Percentiles rank a stretch among this genome's conserved stretches.
phyloP scores from a whole-genome alignment of 225 moss, liverwort and hornwort genomes.

The Straminergon stramineum region DNA sequence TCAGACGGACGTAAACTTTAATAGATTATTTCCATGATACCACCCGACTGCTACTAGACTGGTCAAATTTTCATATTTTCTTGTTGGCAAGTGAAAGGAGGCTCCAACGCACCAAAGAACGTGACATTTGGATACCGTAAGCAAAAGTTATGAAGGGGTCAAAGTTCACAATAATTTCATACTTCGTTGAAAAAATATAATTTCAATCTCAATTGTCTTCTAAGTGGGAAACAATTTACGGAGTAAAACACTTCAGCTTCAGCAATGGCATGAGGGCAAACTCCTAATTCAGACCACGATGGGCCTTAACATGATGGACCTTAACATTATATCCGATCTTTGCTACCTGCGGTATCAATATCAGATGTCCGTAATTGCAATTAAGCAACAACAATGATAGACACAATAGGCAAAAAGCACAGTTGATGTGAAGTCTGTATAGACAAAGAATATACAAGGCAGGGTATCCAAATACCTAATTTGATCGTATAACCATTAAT shows the following conservation, averaged over 20 bases:
- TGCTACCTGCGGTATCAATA: not conserved
- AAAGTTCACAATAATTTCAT: not conserved
- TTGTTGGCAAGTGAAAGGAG: not conserved
- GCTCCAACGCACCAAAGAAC: not conserved
- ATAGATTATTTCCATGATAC: not conserved
- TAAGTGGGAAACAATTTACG: too few relatives aligned
- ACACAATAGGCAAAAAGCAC: not conserved
- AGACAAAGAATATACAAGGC: conserved; percentile 3
- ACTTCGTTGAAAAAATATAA: not conserved
- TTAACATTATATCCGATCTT: not conserved
- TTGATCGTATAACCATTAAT: not conserved
- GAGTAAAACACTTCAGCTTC: not conserved
- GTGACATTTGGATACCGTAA: not conserved
- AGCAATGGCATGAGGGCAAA: not conserved
- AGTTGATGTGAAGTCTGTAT: not conserved
- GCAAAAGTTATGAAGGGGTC: not conserved
- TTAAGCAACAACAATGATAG: not conserved
- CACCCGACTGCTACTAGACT: not conserved
- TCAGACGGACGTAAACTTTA: not conserved
- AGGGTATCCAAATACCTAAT: not conserved
- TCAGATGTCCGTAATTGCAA: not conserved
- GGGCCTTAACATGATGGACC: not conserved
- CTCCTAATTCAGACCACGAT: not conserved
- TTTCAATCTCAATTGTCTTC: not conserved
- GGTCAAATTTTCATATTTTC: not conserved